Base-by-base conservation (phyloP, 1,284 basidiomycete genomes). In the Inonotus hispidus region DNA sequence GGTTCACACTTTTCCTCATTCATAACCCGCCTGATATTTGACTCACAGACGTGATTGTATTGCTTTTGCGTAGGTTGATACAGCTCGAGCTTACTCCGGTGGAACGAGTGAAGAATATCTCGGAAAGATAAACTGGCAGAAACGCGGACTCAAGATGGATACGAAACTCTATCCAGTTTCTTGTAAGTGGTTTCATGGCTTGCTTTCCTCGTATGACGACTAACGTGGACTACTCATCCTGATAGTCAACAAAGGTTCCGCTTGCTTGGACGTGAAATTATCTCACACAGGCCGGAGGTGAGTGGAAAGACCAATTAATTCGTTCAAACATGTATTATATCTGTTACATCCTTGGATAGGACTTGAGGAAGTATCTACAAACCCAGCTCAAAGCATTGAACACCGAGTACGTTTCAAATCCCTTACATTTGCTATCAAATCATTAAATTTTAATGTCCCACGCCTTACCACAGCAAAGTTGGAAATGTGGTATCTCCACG, bases 361-460 rank as follows among this genome's bases (percentile, higher is more conserved):
- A 60, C 23, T 37, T 63, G 45, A 75, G 80, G 46, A 77, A 76
- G 58, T 69, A 79, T 58, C 71, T 84, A 3, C 70, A 78, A 45
- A 65, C 65, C 38, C 81, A 77, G 16, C 66, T 81, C 58, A 74
- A 76, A 53, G 78, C 80, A 27, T 66, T 82, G 46, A 78, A 80
- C 46, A 72, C 75, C 13, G 74, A 81, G 80, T 56, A 64, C 58
- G 63, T 79, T 3, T 32, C 32, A 8, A 16, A 2, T 2, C 29
- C 74, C 70, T 50, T 23, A 7, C 23, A 1, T 25, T 29, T 49
- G 25, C 23, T 7, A 25, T 23, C 2, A 25, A 25, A 3, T 25
- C 19, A 27, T 16, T 49, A 29, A 43, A 49, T 8, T 1, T 7
- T 2, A 16, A 25, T 49, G 46, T 7, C 47, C 23, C 21, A 25